phyloP scores from a whole-genome alignment of 129 eudicot genomes.

The Saposhnikovia divaricata region DNA sequence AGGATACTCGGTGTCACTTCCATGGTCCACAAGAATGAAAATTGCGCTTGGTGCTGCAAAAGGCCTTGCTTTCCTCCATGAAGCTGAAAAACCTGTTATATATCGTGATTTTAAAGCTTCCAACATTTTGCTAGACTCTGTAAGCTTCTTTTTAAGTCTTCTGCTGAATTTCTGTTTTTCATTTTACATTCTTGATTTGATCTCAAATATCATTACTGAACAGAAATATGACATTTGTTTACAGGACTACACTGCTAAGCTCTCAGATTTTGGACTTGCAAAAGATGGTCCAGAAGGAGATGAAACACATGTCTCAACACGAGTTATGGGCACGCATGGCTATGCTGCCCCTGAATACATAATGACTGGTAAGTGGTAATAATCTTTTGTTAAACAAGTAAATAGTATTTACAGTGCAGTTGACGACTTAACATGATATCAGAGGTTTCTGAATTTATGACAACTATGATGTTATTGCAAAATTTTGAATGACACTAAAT shows the following conservation, averaged over 20 bases:
- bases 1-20: conserved; percentile 71
- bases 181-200: neutral
- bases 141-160: conserved; percentile 21
- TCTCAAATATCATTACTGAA: conserved; percentile 10
- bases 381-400: neutral
- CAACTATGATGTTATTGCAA: too few species aligned
- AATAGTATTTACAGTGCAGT: neutral
- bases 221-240: neutral
- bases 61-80: conserved; percentile 84
- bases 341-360: conserved; percentile 90
- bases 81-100: conserved; percentile 67
- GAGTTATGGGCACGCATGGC: conserved; percentile 95
- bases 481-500: neutral
- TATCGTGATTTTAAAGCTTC: conserved; percentile 83
- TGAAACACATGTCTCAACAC: conserved; percentile 88
- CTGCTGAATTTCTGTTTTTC: neutral
- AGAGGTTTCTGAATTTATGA: too few species aligned
- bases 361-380: conserved; percentile 58
- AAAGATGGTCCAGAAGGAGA: conserved; percentile 96
- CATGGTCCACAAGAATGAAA: conserved; percentile 76
- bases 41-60: conserved; percentile 71
- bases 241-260: conserved; percentile 75
- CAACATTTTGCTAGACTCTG: conserved; percentile 70
- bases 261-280: conserved; percentile 92
- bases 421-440: neutral